A percentile compares a stretch with the other conserved stretches of the same genome.
Evolutionary conservation across 78 protist genomes (phyloP).

Genomic region (Creolimax fragrantissima): DNA sequence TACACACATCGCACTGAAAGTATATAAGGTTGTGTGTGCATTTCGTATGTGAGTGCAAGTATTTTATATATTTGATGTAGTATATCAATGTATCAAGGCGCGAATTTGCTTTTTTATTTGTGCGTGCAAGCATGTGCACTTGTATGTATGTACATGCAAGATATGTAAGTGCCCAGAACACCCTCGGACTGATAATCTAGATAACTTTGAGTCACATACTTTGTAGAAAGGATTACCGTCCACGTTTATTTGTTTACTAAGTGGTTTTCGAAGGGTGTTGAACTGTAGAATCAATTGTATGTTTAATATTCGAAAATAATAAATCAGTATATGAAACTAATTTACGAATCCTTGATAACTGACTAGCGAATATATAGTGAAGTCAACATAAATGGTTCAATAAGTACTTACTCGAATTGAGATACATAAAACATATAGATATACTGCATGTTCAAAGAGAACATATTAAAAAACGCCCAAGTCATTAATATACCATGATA

Average conservation of each 20-base stretch:
- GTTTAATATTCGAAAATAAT: background rate
- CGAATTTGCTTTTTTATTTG: background rate
- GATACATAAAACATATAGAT: too few species aligned
- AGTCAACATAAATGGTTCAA: too few species aligned
- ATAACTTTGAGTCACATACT: background rate
- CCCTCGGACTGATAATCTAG: too few species aligned
- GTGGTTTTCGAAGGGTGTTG: background rate
- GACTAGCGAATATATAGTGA: too few species aligned
- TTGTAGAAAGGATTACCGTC: background rate
- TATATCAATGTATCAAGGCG: background rate
- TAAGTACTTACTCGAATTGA: too few species aligned
- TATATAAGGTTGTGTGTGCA: background rate
- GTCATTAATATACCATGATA: too few species aligned
- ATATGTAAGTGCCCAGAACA: too few species aligned
- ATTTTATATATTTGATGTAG: background rate
- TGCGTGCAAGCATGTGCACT: background rate
- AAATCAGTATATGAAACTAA: too few species aligned
- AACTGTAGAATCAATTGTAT: background rate
- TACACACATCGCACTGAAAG: background rate
- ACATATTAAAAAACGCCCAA: too few species aligned
- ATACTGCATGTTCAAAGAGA: too few species aligned
- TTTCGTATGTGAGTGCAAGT: background rate
- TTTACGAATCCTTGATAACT: too few species aligned
- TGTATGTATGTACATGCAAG: background rate
- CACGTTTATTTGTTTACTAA: background rate